These are phyloP conservation scores for Conoideocrella luteorostrata DNA, from an alignment of 2,329 filamentous ascomycete species.

Conservation along the genomic window DNA sequence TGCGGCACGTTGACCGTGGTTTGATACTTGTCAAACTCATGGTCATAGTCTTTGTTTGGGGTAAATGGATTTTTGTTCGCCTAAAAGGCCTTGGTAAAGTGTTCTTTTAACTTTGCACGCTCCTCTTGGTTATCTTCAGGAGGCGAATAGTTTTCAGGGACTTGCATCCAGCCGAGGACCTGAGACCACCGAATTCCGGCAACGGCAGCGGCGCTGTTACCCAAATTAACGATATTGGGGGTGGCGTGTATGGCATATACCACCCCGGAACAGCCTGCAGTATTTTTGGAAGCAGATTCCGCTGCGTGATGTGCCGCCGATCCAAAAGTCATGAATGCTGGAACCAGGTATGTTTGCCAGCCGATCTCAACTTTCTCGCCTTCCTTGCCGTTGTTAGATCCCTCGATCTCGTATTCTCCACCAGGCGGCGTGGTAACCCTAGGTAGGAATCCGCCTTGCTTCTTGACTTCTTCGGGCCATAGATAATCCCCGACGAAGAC, in stretches of 20 bases:
- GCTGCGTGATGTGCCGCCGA: not conserved
- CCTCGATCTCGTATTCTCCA: not conserved
- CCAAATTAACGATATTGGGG: conserved; percentile 1
- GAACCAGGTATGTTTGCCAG: not conserved
- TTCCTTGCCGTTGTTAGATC: not conserved
- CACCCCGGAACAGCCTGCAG: not conserved
- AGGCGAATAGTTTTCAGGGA: not conserved
- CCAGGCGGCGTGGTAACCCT: not conserved
- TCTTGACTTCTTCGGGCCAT: conserved; percentile 4
- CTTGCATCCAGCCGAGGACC: not conserved
- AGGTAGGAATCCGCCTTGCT: not conserved
- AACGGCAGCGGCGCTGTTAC: not conserved
- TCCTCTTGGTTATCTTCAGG: not conserved
- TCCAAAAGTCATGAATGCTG: not conserved
- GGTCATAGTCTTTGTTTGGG: not conserved
- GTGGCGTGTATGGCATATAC: conserved; percentile 4
- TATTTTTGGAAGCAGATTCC: not conserved
- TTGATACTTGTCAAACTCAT: not conserved
- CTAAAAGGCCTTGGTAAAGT: not conserved
- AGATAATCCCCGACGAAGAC: conserved; percentile 1
- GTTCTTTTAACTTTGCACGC: not conserved
- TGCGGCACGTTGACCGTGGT: not conserved
- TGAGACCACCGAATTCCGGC: conserved; percentile 2
- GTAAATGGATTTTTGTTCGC: not conserved
- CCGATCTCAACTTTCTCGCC: not conserved